phyloP scores from a whole-genome alignment of 116 monocot species.

The Cymodocea nodosa region DNA sequence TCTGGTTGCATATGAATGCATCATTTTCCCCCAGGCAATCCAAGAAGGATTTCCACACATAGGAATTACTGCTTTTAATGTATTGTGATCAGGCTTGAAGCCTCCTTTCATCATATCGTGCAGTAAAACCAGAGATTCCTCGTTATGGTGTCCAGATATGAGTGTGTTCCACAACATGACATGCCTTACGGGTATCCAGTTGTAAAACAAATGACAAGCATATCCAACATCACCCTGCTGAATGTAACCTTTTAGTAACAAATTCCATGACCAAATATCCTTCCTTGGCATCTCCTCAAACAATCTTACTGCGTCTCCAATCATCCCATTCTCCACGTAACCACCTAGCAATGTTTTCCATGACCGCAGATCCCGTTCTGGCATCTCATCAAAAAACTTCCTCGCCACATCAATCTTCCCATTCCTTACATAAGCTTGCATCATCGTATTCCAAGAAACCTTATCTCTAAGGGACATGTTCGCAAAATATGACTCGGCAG shows the following conservation, averaged over 20 bases:
- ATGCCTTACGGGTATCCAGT: conserved; percentile 32
- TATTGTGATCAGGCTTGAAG: conserved; percentile 48
- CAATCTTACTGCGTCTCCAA: conserved; percentile 30
- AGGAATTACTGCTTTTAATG: conserved; percentile 31
- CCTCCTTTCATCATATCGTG: conserved; percentile 35
- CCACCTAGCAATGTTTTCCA: conserved; percentile 18
- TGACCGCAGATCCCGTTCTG: conserved; percentile 8
- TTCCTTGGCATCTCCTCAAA: conserved; percentile 41
- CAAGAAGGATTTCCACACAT: conserved; percentile 44
- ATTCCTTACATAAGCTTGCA: conserved; percentile 31
- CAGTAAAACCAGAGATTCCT: conserved; percentile 17
- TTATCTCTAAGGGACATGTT: conserved; percentile 19
- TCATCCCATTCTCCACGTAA: conserved; percentile 23
- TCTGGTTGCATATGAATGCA: conserved; percentile 28
- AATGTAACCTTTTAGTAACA: conserved; percentile 50
- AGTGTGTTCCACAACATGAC: conserved; percentile 41
- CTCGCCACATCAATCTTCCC: conserved; percentile 30
- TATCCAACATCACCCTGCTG: conserved; percentile 21
- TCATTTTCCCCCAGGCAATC: conserved; percentile 41
- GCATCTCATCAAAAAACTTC: conserved; percentile 53
- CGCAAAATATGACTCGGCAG: conserved; percentile 23
- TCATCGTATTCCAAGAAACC: conserved; percentile 61
- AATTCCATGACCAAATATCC: conserved; percentile 65
- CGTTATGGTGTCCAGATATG: conserved; percentile 32
- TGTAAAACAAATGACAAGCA: conserved; percentile 36